Evolutionary conservation across 202 grass and related monocot genomes (phyloP), one percentile per base, ranked within the genome.

Genomic region (Panicum hallii): DNA sequence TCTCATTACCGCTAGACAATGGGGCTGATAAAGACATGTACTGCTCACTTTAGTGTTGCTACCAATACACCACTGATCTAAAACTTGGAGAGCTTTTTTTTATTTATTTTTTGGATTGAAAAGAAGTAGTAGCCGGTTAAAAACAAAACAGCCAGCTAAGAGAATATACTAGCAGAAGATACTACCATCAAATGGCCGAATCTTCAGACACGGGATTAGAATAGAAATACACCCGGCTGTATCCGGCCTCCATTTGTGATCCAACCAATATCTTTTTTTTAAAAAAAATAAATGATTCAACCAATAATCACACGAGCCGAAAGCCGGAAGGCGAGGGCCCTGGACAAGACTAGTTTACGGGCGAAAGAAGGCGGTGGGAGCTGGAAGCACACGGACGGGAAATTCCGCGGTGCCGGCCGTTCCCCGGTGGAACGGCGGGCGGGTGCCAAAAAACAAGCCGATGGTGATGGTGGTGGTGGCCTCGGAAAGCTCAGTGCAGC

Each of bases 221-320:
- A 50, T 52, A 72, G 44, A 17, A 50, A 38, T 7, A 52, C 26
- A 2, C 64, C 65, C 20, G 34, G 23, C 6, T 54, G 12, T 61
- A 83, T 83, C 44, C 66, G 75, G 66, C 48, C 77, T 81, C 81
- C 66, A 85, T 90, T 65, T 90, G 85, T 90, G 36, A 19, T 2
- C 9, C 62, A 3, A 45, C 65, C 8, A n/a, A 46, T 14, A 60
- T 9, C 11, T 60, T 60, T 26, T n/a, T 0, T 1, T 26, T 26
- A 26, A 9, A 57, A n/a, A 22, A 60, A 60, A 56, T 56, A 2
- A 56, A 49, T 90, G 30, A 16, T 1, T 28, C 62, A n/a, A 2
- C 67, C 41, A 23, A 88, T 88, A 9, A 78, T 84, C 48, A 61
- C 28, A 61, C 65, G 56, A 78, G 78, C 89, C 81, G 89, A 88